A percentile compares a stretch with the other conserved stretches of the same genome.
Conservation (phyloP, 2,329 filamentous ascomycete species). For the Colletotrichum falcatum region DNA sequence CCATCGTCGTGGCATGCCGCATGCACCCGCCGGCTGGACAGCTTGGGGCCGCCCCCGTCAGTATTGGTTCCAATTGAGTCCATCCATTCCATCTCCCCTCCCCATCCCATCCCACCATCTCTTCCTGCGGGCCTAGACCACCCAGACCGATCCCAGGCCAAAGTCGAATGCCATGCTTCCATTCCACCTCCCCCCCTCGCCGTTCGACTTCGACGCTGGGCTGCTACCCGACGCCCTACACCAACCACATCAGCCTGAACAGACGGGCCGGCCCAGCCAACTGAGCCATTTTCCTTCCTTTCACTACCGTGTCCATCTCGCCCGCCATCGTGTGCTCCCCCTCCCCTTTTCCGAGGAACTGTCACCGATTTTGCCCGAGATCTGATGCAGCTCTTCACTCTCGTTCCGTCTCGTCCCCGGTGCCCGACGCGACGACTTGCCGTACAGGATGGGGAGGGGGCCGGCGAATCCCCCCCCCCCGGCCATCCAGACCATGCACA, state of each 20-base stretch:
- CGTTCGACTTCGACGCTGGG: not conserved
- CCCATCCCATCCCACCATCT: constrained; percentile 6
- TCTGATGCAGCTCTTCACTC: constrained; percentile 1
- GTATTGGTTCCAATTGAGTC: not conserved
- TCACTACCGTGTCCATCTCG: not conserved
- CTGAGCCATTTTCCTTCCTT: constrained; percentile 27
- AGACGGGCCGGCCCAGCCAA: constrained; percentile 13
- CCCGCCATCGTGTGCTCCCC: too few species aligned
- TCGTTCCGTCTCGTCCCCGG: constrained; percentile 20
- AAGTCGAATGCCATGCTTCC: constrained; percentile 15
- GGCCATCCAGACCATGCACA: constrained; percentile 25
- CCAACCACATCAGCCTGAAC: constrained; percentile 35
- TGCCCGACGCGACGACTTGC: constrained; percentile 1
- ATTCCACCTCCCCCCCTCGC: not conserved
- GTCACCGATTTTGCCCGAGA: constrained; percentile 24
- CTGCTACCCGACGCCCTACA: not conserved
- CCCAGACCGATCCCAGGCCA: not conserved
- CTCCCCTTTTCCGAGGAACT: not conserved
- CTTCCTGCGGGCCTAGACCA: not conserved
- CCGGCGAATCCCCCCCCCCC: constrained; percentile 14
- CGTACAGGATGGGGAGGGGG: not conserved
- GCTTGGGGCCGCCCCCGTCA: not conserved
- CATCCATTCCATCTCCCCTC: not conserved
- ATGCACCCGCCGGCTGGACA: too few species aligned
- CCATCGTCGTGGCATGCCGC: too few species aligned